Evolutionary conservation across 768 basidiomycete species (phyloP).

Genomic region (Collybia mongolica): DNA sequence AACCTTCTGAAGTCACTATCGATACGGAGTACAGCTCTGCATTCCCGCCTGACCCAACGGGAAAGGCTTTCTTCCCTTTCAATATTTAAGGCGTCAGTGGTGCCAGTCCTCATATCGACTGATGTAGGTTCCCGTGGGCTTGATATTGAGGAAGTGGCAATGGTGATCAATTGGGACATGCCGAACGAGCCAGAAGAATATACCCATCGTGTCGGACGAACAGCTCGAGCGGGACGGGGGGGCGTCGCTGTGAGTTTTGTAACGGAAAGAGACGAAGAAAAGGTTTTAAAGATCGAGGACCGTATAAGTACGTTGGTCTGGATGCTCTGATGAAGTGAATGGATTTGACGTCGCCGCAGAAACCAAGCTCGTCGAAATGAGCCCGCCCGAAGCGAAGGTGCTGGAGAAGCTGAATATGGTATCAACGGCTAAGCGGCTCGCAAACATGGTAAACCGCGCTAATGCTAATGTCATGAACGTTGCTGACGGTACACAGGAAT

Average conservation of each 20-base stretch:
- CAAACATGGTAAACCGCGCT: constrained; percentile 77
- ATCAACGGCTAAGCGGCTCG: constrained; percentile 90
- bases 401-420: constrained; percentile 84
- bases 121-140: constrained; percentile 95
- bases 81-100: constrained; percentile 79
- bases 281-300: constrained; percentile 78
- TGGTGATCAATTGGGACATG: constrained; percentile 97
- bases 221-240: constrained; percentile 85
- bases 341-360: constrained; percentile 37
- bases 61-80: constrained; percentile 84
- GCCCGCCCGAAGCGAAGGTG: constrained; percentile 75
- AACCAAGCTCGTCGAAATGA: constrained; percentile 73
- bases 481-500: constrained; percentile 47
- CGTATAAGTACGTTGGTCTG: constrained; percentile 67
- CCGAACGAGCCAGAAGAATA: constrained; percentile 92
- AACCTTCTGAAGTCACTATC: constrained; percentile 70
- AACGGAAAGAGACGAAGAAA: constrained; percentile 88
- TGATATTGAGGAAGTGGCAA: constrained; percentile 94
- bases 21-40: constrained; percentile 86
- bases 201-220: constrained; percentile 92
- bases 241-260: constrained; percentile 94
- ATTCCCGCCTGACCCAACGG: constrained; percentile 91
- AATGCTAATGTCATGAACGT: neutral
- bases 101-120: constrained; percentile 91
- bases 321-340: neutral